Evolutionary conservation across 169 alveolate species (phyloP), one percentile per base, ranked within the genome.

Genomic region (Eimeria necatrix): DNA sequence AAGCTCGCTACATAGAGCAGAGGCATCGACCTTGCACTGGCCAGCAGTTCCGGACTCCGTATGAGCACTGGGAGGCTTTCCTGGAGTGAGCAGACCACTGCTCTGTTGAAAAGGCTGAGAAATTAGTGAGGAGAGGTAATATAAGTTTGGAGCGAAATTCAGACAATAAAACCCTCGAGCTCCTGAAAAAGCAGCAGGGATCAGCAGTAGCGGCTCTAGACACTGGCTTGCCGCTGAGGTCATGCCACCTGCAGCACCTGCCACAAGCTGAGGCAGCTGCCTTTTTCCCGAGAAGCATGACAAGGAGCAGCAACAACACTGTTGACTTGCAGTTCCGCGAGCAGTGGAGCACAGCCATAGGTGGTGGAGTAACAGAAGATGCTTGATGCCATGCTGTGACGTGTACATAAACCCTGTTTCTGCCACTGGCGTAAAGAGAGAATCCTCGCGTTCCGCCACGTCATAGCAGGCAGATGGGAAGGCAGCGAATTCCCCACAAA

Each of bases 401-500:
- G 86, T 74, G 60, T 74, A 74, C 53, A 74, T 32, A 32, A 0
- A 26, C 59, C 61, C 6, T 46, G 86, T 9, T 56, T 74, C 86
- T n/a, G 86, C 86, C 8, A 48, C 86, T 10, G n/a, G 61, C 14
- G 53, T 22, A 70, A 18, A 70, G 81, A 70, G 24, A 12, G 81
- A 70, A 68, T 68, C 88, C 68, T 78, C 88, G 26, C 88, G 61
- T 64, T 78, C 88, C 14, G 49, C 49, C 16, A 12, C 88, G n/a
- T 78, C 88, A 49, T 12, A 26, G n/a, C 88, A 46, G 4, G n/a
- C 61, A 10, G 68, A 8, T 4, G 88, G 88, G 68, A 78, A 78
- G 48, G 88, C 88, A 48, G 70, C 88, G 41, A 78, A 22, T 18
- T 78, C 88, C 68, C 88, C 88, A 78, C 88, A 78, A 12, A 78